phyloP scores from a whole-genome alignment of 2,329 filamentous ascomycete species.

The Sporothrix luriei region DNA sequence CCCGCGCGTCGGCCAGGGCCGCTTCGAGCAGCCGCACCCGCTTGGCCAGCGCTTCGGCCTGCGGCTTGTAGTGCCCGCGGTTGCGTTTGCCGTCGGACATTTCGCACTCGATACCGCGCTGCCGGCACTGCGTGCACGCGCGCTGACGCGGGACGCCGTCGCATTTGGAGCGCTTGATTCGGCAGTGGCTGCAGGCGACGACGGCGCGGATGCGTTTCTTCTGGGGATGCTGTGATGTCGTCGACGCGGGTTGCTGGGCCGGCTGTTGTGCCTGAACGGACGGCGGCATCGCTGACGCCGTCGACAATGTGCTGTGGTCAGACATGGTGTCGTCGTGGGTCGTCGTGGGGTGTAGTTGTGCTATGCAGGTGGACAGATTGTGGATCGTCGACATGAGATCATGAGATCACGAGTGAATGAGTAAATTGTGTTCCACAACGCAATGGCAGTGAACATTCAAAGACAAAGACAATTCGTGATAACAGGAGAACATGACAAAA shows the following conservation, averaged over 20 bases:
- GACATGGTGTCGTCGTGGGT: background rate
- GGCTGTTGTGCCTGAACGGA: background rate
- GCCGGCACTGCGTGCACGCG: conserved; percentile 29
- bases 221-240: background rate
- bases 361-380: too few species aligned
- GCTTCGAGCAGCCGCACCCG: conserved; percentile 26
- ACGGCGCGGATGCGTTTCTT: conserved; percentile 33
- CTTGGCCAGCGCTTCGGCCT: conserved; percentile 30
- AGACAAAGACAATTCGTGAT: background rate
- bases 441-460: background rate
- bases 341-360: too few species aligned
- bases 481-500: background rate
- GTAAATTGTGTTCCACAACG: background rate
- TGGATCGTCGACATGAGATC: too few species aligned
- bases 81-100: conserved; percentile 33
- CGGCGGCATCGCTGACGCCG: conserved; percentile 14
- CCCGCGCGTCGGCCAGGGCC: conserved; percentile 29
- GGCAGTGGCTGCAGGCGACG: conserved; percentile 33
- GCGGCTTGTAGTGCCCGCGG: conserved; percentile 33
- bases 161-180: conserved; percentile 32
- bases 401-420: too few species aligned
- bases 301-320: conserved; percentile 1
- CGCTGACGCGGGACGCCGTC: conserved; percentile 31
- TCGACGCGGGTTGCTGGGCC: background rate
- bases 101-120: conserved; percentile 30